Evolutionary conservation across 2,329 filamentous ascomycete genomes (phyloP), one percentile per base, ranked within the genome.

Genomic region (Stagonosporopsis chrysanthemi): DNA sequence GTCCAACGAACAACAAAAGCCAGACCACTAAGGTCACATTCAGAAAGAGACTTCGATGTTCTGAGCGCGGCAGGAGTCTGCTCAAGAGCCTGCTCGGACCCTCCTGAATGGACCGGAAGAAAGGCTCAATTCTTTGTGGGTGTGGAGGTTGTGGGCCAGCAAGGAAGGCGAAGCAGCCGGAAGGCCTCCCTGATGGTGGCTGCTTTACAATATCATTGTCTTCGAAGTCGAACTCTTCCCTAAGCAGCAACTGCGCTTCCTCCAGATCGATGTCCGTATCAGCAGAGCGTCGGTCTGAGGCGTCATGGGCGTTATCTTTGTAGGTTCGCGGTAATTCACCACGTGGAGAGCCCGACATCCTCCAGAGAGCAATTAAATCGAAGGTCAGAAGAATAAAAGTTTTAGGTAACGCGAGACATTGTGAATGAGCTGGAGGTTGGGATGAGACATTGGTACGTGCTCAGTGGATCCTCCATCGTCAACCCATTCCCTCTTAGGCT

Each of bases 71-170:
- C 2, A 90, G 71, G 58, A 84, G 81, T 48, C 78, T 80, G 1
- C 47, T 83, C 45, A 91, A 74, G 39, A 90, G 75, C 44, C 76
- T 75, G 52, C 88, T 77, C 1, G 90, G 90, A 23, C 83, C 83
- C 62, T 86, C 81, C 71, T 94, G 90, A 6, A 91, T 72, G 6
- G 70, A 69, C 1, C 90, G 88, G 53, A 92, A 84, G 48, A 90
- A 67, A 4, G 80, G 80, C 5, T 63, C 68, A 47, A 83, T 82
- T 24, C 56, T 72, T 64, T 78, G 81, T 36, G 74, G 71, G 17
- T 74, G 71, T 8, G 78, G 78, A 17, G 79, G 77, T 33, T 77
- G 59, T 2, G 80, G 81, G 4, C 80, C 80, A 50, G 75, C 70
- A 6, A 79, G 66, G 67, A 78, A 79, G 65, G 15, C n/a, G 45